Percentiles rank a stretch among this genome's conserved stretches.
Evolutionary conservation across 1,139 yeast species (phyloP).

Genomic region (Geotrichum reessii): DNA sequence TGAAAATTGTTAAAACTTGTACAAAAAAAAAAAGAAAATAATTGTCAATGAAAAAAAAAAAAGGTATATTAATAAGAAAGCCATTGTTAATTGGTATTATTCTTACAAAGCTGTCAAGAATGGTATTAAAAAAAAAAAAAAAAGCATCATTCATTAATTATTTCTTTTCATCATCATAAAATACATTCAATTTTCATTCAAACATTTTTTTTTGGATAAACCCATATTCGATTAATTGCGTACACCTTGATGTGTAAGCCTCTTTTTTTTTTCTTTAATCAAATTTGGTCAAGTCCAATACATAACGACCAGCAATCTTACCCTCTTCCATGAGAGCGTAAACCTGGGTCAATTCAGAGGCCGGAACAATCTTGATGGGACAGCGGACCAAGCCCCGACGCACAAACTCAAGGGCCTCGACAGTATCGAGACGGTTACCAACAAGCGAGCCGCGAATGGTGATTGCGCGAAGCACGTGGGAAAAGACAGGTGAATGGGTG

Average conservation of each 20-base stretch:
- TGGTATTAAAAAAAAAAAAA: no score
- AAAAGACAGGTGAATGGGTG: conserved; percentile 50
- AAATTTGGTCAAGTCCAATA: conserved; percentile 40
- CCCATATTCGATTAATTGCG: no score
- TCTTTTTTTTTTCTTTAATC: background rate
- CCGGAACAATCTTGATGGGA: conserved; percentile 56
- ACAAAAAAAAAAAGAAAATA: background rate
- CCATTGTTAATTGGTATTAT: no score
- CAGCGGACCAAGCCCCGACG: conserved; percentile 56
- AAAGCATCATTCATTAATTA: no score
- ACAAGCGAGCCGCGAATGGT: conserved; percentile 61
- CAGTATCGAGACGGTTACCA: conserved; percentile 66
- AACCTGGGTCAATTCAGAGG: conserved; percentile 51
- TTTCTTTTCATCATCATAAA: no score
- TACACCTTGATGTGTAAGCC: no score
- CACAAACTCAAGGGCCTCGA: conserved; percentile 65
- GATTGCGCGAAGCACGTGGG: conserved; percentile 50
- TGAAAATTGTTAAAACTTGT: background rate
- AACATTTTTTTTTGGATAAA: no score
- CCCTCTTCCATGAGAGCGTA: conserved; percentile 60
- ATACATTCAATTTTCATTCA: no score
- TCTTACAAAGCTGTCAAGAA: no score
- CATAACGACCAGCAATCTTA: conserved; percentile 61
- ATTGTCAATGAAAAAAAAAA: background rate
- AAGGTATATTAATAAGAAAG: no score